Percentiles rank a stretch among this genome's conserved stretches.
Conservation (phyloP, 2,329 filamentous ascomycete genomes). For the Tothia fuscella region DNA sequence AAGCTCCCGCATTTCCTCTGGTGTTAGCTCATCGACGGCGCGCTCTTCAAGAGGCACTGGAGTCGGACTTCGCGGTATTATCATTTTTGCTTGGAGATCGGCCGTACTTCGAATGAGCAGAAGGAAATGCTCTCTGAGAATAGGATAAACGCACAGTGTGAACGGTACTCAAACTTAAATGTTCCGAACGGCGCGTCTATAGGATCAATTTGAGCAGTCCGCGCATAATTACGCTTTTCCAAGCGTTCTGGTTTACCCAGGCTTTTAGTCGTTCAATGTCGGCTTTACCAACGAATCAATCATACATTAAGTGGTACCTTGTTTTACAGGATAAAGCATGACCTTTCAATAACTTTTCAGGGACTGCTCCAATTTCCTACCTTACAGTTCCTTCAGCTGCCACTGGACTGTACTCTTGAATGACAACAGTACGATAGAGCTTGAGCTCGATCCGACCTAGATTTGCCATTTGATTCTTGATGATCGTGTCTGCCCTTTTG, state of each 20-base stretch:
- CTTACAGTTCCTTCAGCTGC: neutral
- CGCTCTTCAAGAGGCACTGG: slow-evolving; percentile 17
- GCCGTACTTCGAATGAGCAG: no score
- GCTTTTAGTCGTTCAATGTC: slow-evolving; percentile 4
- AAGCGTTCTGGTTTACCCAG: neutral
- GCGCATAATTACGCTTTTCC: neutral
- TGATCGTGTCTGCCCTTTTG: neutral
- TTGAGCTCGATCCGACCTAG: neutral
- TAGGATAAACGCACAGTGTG: no score
- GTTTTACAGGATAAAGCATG: neutral
- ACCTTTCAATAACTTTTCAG: slow-evolving; percentile 4
- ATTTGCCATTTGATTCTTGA: neutral
- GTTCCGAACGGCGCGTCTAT: slow-evolving; percentile 14
- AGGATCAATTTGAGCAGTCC: neutral
- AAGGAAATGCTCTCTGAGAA: no score
- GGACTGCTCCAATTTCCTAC: neutral
- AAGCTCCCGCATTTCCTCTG: slow-evolving; percentile 18
- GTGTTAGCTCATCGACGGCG: slow-evolving; percentile 15
- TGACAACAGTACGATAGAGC: no score
- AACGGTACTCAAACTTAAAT: slow-evolving; percentile 12
- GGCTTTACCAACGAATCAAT: neutral
- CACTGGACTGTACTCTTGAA: neutral
- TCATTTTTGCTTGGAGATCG: slow-evolving; percentile 20
- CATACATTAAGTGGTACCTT: neutral
- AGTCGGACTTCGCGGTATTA: slow-evolving; percentile 21